Conservation (phyloP, 371 early-diverging fungal genomes). For the Mortierella sp. region DNA sequence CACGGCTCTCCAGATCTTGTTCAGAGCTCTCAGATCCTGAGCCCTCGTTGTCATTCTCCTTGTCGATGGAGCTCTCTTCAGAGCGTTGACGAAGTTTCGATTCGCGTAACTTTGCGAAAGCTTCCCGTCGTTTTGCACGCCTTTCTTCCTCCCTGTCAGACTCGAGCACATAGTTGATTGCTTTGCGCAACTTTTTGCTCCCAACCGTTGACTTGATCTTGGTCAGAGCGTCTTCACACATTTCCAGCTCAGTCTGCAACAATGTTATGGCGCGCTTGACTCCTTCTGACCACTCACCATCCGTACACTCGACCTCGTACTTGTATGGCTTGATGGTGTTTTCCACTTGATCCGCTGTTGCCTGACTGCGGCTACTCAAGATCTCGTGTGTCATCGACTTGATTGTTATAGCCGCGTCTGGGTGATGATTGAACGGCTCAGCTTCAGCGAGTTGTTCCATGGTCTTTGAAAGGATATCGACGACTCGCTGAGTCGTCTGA, state of each 20-base stretch:
- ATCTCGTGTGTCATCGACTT: conserved; percentile 87
- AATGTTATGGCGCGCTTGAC: conserved; percentile 79
- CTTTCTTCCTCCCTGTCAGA: conserved; percentile 66
- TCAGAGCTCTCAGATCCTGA: conserved; percentile 18
- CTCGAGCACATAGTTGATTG: conserved; percentile 76
- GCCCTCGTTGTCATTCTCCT: not conserved
- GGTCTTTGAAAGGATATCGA: conserved; percentile 85
- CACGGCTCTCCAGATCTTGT: conserved; percentile 39
- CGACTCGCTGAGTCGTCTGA: conserved; percentile 90
- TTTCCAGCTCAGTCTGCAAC: conserved; percentile 82
- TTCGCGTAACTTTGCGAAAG: conserved; percentile 30
- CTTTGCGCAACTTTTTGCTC: conserved; percentile 84
- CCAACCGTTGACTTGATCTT: conserved; percentile 84
- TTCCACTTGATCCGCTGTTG: conserved; percentile 96
- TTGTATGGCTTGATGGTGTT: conserved; percentile 99
- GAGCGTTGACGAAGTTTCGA: conserved; percentile 22
- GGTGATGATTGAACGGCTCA: conserved; percentile 91
- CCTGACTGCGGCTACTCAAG: conserved; percentile 84
- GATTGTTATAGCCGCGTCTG: conserved; percentile 84
- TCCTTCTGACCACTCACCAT: conserved; percentile 94
- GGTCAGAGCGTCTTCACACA: conserved; percentile 78
- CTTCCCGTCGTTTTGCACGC: conserved; percentile 59
- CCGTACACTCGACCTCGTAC: conserved; percentile 94
- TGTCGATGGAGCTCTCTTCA: conserved; percentile 13
- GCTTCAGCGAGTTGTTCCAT: conserved; percentile 84